phyloP scores from a whole-genome alignment of 192 early-diverging fungal species.

The Podila epigama region DNA sequence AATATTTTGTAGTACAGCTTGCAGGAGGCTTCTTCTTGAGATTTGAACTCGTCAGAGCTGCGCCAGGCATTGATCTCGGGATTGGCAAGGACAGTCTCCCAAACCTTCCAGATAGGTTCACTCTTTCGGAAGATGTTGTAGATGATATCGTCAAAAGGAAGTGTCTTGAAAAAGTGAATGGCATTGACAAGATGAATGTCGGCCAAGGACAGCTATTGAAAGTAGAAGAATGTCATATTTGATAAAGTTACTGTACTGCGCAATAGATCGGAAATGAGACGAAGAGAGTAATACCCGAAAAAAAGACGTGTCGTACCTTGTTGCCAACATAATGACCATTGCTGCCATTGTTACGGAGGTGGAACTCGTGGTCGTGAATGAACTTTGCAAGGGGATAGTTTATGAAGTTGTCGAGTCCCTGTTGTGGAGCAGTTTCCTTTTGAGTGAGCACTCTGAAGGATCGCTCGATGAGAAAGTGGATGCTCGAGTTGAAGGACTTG shows the following conservation, averaged over 20 bases:
- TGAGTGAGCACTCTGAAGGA: not conserved
- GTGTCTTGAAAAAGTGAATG: not conserved
- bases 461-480: not conserved
- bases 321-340: constrained; percentile 23
- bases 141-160: not conserved
- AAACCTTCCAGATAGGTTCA: not conserved
- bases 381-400: not conserved
- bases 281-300: not conserved
- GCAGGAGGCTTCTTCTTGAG: not conserved
- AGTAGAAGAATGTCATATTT: too few species aligned
- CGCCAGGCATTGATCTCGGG: not conserved
- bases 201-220: not conserved
- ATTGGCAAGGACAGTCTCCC: not conserved
- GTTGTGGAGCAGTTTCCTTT: not conserved
- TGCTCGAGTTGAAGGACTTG: constrained; percentile 7
- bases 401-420: not conserved
- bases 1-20: not conserved
- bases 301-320: constrained; percentile 4
- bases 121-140: not conserved
- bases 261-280: not conserved
- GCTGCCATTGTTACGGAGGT: constrained; percentile 14
- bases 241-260: not conserved
- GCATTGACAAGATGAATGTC: not conserved
- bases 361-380: constrained; percentile 9
- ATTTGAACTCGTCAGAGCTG: not conserved